A percentile compares a stretch with the other conserved stretches of the same genome.
Conservation (phyloP, 768 basidiomycete genomes). For the Auricularia auricula-judae region DNA sequence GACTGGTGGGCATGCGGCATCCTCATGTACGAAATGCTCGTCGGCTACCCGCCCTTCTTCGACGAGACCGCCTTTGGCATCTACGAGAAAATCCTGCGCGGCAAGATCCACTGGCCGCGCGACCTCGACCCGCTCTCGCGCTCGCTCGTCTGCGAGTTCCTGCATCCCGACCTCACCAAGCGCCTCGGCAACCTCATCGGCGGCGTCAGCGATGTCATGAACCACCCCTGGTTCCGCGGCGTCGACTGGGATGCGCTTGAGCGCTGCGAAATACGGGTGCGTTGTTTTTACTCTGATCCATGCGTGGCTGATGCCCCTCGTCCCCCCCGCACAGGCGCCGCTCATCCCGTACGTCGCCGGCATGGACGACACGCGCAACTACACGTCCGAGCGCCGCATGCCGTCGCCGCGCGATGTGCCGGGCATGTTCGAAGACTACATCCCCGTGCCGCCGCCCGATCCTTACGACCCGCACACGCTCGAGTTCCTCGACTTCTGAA, state of each 20-base stretch:
- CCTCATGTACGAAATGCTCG: constrained; percentile 96
- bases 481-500: not conserved
- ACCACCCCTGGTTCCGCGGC: constrained; percentile 91
- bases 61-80: constrained; percentile 97
- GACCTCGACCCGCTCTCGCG: constrained; percentile 83
- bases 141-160: constrained; percentile 77
- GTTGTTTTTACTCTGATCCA: constrained; percentile 15
- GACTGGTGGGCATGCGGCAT: constrained; percentile 99
- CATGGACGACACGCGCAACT: constrained; percentile 77
- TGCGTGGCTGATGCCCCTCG: constrained; percentile 4
- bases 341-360: constrained; percentile 76
- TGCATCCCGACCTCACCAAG: constrained; percentile 86
- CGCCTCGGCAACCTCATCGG: constrained; percentile 89
- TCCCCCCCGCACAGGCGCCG: constrained; percentile 46
- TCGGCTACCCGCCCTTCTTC: constrained; percentile 97
- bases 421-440: constrained; percentile 6
- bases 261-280: constrained; percentile 73
- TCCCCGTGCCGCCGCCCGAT: not conserved
- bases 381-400: constrained; percentile 30
- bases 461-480: not conserved
- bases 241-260: constrained; percentile 88
- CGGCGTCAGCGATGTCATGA: constrained; percentile 82
- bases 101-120: constrained; percentile 83
- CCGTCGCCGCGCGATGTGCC: constrained; percentile 13
- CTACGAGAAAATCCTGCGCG: constrained; percentile 92